A percentile compares a stretch with the other conserved stretches of the same genome.
phyloP scores from a whole-genome alignment of 139 green algal genomes.

The Chlorella sp. region DNA sequence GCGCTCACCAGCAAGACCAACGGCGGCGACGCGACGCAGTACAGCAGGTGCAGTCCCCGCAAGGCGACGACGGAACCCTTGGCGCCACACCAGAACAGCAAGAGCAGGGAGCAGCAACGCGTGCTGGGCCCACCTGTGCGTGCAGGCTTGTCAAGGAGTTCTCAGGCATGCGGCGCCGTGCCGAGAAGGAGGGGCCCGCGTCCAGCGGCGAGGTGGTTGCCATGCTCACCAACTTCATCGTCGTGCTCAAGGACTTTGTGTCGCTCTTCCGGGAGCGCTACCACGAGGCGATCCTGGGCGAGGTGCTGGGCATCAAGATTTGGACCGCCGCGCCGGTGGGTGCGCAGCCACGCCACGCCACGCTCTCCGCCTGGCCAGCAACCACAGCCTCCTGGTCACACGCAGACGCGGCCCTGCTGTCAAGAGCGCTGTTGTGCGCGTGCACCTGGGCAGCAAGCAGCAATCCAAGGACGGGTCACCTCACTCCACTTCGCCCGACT shows the following conservation, averaged over 20 bases:
- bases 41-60: not conserved
- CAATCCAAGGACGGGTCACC: too few relatives aligned
- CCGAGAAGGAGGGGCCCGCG: constrained; percentile 21
- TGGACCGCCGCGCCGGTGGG: constrained; percentile 44
- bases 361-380: too few relatives aligned
- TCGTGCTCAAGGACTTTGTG: constrained; percentile 26
- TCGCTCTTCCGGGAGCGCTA: constrained; percentile 31
- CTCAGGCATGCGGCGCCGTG: too few relatives aligned
- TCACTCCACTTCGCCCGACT: not conserved
- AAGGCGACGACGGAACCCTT: not conserved
- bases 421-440: too few relatives aligned
- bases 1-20: not conserved
- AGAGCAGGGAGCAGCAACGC: not conserved
- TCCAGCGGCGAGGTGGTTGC: constrained; percentile 11
- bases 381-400: too few relatives aligned
- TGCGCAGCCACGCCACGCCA: not conserved
- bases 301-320: constrained; percentile 47
- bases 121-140: not conserved
- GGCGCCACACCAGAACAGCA: not conserved
- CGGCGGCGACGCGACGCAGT: not conserved
- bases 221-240: constrained; percentile 33
- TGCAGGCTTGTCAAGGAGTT: constrained; percentile 35
- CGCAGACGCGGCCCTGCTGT: not conserved
- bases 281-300: constrained; percentile 41
- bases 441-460: too few relatives aligned